phyloP scores from a whole-genome alignment of 495 filamentous ascomycete genomes.

The Lasiosphaeria hispida region DNA sequence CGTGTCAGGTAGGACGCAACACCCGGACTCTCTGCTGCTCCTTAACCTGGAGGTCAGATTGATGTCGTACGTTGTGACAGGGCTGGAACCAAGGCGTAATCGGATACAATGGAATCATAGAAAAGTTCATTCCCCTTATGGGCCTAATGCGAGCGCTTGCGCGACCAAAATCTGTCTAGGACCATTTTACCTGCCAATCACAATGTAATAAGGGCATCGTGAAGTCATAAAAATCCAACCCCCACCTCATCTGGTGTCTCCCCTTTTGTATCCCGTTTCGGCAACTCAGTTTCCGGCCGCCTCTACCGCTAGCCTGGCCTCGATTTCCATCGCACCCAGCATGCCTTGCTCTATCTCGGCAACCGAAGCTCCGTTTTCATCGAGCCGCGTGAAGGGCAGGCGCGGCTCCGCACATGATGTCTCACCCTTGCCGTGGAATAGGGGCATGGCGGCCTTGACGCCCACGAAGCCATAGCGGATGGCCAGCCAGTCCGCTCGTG shows the following conservation, averaged over 20 bases:
- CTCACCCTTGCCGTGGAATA: constrained; percentile 68
- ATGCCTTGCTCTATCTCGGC: constrained; percentile 14
- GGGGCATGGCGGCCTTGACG: constrained; percentile 76
- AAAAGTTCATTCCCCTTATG: neutral
- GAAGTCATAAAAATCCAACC: neutral
- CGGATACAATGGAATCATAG: no score
- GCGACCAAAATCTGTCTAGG: constrained; percentile 1
- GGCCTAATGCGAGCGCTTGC: neutral
- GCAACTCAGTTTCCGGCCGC: neutral
- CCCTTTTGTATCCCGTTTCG: neutral
- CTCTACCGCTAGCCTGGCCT: constrained; percentile 8
- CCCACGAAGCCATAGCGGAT: constrained; percentile 78
- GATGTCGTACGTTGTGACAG: no score
- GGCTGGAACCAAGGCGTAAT: no score
- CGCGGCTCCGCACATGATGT: constrained; percentile 18
- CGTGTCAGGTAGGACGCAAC: no score
- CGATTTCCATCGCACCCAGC: constrained; percentile 12
- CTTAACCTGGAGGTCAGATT: no score
- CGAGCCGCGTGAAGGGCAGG: constrained; percentile 22
- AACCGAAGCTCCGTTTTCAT: neutral
- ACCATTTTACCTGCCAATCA: neutral
- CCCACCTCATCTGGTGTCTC: neutral
- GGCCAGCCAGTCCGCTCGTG: constrained; percentile 75
- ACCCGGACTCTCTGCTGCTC: no score
- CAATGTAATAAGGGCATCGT: neutral